Conservation (phyloP, 768 basidiomycete species). For the Pisolithus tinctorius region DNA sequence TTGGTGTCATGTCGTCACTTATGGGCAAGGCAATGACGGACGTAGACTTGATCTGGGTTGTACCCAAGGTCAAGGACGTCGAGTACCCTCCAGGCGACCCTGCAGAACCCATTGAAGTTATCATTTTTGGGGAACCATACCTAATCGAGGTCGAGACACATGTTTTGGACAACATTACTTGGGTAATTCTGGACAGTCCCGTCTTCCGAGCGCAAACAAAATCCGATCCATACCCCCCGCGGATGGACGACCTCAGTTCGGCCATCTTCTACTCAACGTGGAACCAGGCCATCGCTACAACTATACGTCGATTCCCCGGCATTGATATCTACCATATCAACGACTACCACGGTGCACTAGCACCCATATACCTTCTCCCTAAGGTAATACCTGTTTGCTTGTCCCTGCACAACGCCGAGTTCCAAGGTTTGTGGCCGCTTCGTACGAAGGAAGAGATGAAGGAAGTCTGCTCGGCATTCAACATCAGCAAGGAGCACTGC, state of each 20-base stretch:
- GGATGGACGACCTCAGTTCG: constrained; percentile 95
- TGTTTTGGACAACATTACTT: constrained; percentile 90
- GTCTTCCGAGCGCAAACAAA: constrained; percentile 97
- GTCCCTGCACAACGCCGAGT: constrained; percentile 94
- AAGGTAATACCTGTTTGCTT: constrained; percentile 87
- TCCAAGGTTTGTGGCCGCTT: constrained; percentile 94
- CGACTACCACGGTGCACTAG: constrained; percentile 92
- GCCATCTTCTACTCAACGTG: constrained; percentile 98
- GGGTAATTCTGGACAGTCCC: constrained; percentile 88
- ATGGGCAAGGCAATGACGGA: constrained; percentile 99
- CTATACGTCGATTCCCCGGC: constrained; percentile 77
- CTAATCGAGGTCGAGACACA: constrained; percentile 95
- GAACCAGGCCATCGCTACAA: constrained; percentile 94
- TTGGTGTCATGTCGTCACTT: constrained; percentile 95
- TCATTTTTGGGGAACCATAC: constrained; percentile 94
- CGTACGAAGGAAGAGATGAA: constrained; percentile 98
- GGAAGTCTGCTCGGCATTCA: constrained; percentile 96
- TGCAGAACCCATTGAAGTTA: constrained; percentile 90
- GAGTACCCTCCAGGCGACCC: constrained; percentile 91
- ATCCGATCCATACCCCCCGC: constrained; percentile 90
- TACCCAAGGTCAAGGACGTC: constrained; percentile 92
- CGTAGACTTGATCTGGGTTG: constrained; percentile 89
- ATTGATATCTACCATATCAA: constrained; percentile 95
- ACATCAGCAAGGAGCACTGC: constrained; percentile 93
- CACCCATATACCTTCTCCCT: constrained; percentile 84